These are phyloP conservation scores for Stagonosporopsis cucurbitacearum DNA, from an alignment of 2,329 filamentous ascomycete species.

Conservation along the genomic window DNA sequence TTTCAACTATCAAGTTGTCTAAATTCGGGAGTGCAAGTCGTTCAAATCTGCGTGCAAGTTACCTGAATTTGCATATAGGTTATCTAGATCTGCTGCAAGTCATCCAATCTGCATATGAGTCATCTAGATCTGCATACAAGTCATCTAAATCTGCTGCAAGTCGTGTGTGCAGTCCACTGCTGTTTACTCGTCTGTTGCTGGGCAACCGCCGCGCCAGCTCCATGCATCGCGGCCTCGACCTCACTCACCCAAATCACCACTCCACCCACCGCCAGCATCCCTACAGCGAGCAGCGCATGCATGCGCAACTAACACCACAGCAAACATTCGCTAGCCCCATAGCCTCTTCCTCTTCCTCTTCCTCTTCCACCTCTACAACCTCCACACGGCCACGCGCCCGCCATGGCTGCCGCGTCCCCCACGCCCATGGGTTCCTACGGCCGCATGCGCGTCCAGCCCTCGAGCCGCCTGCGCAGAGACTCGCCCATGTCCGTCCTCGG, in stretches of 20 bases:
- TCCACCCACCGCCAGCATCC: slow-evolving; percentile 40
- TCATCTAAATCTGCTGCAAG: too few relatives aligned
- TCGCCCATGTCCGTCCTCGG: slow-evolving; percentile 56
- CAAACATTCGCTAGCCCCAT: slow-evolving; percentile 49
- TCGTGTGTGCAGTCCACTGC: too few relatives aligned
- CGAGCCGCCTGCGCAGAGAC: slow-evolving; percentile 50
- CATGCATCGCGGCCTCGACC: slow-evolving; percentile 9
- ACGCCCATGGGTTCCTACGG: slow-evolving; percentile 51
- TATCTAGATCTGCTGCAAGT: too few relatives aligned
- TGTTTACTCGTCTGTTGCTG: slow-evolving; percentile 12
- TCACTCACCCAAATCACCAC: too few relatives aligned
- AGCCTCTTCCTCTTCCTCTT: too few relatives aligned
- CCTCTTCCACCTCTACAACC: too few relatives aligned
- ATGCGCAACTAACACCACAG: slow-evolving; percentile 49
- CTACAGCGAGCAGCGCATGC: slow-evolving; percentile 46
- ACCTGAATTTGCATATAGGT: too few relatives aligned
- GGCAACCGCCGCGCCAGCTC: slow-evolving; percentile 17
- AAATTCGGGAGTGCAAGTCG: not conserved
- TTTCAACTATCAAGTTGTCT: not conserved
- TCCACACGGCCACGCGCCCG: too few relatives aligned
- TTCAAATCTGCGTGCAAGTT: too few relatives aligned
- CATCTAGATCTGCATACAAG: too few relatives aligned
- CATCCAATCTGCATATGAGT: too few relatives aligned
- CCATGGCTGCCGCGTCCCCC: slow-evolving; percentile 50
- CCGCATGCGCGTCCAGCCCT: slow-evolving; percentile 46